Evolutionary conservation across 257 asterid genomes (phyloP), one percentile per base, ranked within the genome.

Genomic region (Leonotis leonurus): DNA sequence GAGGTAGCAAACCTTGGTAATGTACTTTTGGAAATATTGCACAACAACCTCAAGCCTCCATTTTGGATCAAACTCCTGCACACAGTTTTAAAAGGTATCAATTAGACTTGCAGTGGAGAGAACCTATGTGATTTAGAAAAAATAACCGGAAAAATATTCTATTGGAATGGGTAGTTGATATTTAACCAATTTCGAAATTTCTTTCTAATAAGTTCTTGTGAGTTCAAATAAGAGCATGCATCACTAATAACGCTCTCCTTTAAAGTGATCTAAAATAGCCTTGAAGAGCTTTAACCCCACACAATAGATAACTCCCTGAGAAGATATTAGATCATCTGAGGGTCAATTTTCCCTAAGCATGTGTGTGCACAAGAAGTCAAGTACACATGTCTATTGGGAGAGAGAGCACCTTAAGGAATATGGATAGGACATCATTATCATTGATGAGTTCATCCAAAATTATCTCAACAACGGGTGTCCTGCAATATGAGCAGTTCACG

Each of bases 11-110:
- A 87, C 99, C 91, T 81, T 83, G 1, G 89, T 78, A 18, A 81
- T 83, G 73, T 86, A 92, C 84, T 89, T 92, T 70, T 70, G 94
- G 76, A 92, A 83, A 78, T 83, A 87, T 64, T 81, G 86, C 59
- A 83, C 73, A 56, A 85, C 71, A 41, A 87, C 73, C 59, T 83
- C 76, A 56, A 89, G 93, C 79, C 80, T 89, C 86, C 76, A 69
- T 50, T 73, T 76, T 9, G 85, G 89, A 78, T 89, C 96, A 72
- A 92, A 77, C 64, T 70, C 78, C 99, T 89, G 78, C 40, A 68
- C 67, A 49, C 65, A 62, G 46, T 63, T 69, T 53, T 66, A 45
- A 51, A 39, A 44, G 39, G n/a, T 41, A 17, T 25, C 53, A 53
- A 53, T 46, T 25, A 60, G 29, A 55, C 60, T 66, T 21, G 25